Evolutionary conservation across 768 basidiomycete genomes (phyloP).

Genomic region (Zangia roseola): DNA sequence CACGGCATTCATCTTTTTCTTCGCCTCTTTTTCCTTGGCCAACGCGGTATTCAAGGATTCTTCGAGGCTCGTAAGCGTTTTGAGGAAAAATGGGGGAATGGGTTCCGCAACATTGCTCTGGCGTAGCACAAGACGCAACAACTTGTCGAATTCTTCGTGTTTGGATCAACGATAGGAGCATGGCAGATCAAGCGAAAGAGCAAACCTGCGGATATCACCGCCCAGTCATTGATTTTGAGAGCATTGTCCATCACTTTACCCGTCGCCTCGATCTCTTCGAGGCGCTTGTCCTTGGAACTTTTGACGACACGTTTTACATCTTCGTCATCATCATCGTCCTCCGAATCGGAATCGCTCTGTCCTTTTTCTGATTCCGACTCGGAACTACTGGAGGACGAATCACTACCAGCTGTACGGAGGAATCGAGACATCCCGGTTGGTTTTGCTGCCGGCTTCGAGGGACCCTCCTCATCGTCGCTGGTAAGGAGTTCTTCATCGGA

Average conservation of each 20-base stretch:
- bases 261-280: constrained; percentile 93
- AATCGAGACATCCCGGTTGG: constrained; percentile 68
- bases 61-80: constrained; percentile 73
- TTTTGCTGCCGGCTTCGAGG: constrained; percentile 36
- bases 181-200: constrained; percentile 1
- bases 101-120: constrained; percentile 85
- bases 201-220: constrained; percentile 82
- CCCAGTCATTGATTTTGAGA: constrained; percentile 96
- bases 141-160: constrained; percentile 90
- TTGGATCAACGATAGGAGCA: constrained; percentile 5
- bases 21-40: constrained; percentile 83
- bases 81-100: constrained; percentile 83
- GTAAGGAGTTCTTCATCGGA: constrained; percentile 76
- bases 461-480: constrained; percentile 64
- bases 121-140: constrained; percentile 84
- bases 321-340: constrained; percentile 63
- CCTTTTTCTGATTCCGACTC: constrained; percentile 56
- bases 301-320: constrained; percentile 68
- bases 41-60: constrained; percentile 67
- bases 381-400: constrained; percentile 44
- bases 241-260: constrained; percentile 93
- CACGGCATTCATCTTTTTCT: constrained; percentile 95
- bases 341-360: constrained; percentile 49
- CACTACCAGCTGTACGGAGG: constrained; percentile 62
- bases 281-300: constrained; percentile 87